phyloP scores from a whole-genome alignment of 2,329 filamentous ascomycete genomes.

The Colletotrichum aenigma region DNA sequence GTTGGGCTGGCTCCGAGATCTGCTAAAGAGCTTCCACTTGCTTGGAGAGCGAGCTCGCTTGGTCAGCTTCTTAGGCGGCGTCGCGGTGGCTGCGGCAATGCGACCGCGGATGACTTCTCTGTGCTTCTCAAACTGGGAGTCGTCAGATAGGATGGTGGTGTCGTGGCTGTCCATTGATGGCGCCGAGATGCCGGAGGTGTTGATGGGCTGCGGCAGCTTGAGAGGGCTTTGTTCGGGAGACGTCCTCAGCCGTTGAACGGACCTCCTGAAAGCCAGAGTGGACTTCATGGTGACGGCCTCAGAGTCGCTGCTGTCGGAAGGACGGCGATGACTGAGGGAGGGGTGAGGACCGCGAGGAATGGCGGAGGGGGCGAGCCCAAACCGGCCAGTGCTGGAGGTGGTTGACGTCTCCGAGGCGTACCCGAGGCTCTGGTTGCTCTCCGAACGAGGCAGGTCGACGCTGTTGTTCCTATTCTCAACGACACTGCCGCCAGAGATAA shows the following conservation, averaged over 20 bases:
- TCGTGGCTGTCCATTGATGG: constrained; percentile 62
- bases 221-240: constrained; percentile 46
- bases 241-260: constrained; percentile 54
- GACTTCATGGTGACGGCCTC: constrained; percentile 52
- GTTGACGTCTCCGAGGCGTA: constrained; percentile 44
- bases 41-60: constrained; percentile 61
- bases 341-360: constrained; percentile 42
- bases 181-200: constrained; percentile 45
- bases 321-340: constrained; percentile 38
- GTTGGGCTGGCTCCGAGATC: constrained; percentile 50
- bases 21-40: constrained; percentile 68
- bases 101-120: constrained; percentile 36
- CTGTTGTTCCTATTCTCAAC: constrained; percentile 64
- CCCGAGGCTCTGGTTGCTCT: constrained; percentile 53
- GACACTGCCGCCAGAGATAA: constrained; percentile 68
- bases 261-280: constrained; percentile 59
- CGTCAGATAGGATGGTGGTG: constrained; percentile 61
- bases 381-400: constrained; percentile 41
- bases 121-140: constrained; percentile 51
- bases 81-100: constrained; percentile 27
- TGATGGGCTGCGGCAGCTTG: constrained; percentile 58
- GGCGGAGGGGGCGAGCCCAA: constrained; percentile 60
- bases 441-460: constrained; percentile 50
- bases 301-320: constrained; percentile 63
- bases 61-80: constrained; percentile 55